Evolutionary conservation across 805 yeast genomes (phyloP).

Genomic region (Pichia manshurica): DNA sequence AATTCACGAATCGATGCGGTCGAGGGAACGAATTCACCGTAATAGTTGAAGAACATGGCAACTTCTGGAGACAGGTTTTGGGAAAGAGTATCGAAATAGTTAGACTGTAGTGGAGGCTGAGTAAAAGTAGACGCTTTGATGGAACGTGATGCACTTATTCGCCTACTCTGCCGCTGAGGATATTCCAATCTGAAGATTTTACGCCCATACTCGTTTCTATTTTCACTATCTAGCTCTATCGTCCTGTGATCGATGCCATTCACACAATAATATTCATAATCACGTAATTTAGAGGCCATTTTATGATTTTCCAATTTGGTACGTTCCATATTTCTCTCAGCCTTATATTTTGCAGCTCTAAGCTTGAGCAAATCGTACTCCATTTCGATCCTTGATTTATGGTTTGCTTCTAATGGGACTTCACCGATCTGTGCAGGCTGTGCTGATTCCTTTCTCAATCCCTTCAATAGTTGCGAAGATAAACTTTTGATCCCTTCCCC

Average conservation of each 20-base stretch:
- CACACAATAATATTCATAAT: slow-evolving; percentile 14
- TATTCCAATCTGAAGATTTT: not conserved
- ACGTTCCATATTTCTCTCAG: slow-evolving; percentile 3
- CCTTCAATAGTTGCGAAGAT: not conserved
- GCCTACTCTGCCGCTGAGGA: not conserved
- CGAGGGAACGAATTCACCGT: slow-evolving; percentile 4
- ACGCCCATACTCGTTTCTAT: not conserved
- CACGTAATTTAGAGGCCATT: slow-evolving; percentile 6
- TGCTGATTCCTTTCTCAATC: not conserved
- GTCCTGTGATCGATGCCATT: slow-evolving; percentile 10
- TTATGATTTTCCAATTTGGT: not conserved
- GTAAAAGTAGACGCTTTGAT: not conserved
- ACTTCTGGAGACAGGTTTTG: slow-evolving; percentile 1
- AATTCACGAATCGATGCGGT: slow-evolving; percentile 8
- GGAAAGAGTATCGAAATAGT: not conserved
- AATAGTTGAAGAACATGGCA: not conserved
- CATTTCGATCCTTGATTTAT: slow-evolving; percentile 8
- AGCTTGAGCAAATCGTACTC: slow-evolving; percentile 10
- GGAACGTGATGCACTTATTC: not conserved
- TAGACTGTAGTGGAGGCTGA: not conserved
- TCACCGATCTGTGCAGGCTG: too few relatives aligned
- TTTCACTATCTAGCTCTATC: not conserved
- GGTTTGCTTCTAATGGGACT: not conserved
- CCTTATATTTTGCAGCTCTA: slow-evolving; percentile 7
- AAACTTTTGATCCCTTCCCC: not conserved